phyloP scores from a whole-genome alignment of 768 basidiomycete species.

The Gymnopilus dilepis region DNA sequence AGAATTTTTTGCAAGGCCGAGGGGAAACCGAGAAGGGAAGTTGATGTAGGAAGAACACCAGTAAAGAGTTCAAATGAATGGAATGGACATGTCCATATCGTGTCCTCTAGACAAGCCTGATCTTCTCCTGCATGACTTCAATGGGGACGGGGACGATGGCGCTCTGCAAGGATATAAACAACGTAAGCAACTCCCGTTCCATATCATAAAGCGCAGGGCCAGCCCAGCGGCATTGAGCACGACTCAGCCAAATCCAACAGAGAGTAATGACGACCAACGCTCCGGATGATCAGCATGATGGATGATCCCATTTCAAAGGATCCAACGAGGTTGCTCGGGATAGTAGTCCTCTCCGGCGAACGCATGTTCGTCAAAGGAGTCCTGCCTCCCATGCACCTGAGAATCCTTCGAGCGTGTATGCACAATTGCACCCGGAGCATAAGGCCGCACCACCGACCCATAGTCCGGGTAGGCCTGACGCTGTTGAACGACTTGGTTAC shows the following conservation, averaged over 20 bases:
- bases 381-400: conserved; percentile 12
- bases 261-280: not conserved
- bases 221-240: conserved; percentile 6
- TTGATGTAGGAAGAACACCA: not conserved
- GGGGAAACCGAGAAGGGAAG: not conserved
- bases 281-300: not conserved
- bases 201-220: conserved; percentile 3
- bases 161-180: conserved; percentile 28
- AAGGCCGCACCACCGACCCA: conserved; percentile 38
- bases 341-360: conserved; percentile 31
- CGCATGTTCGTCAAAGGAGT: conserved; percentile 22
- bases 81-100: not conserved
- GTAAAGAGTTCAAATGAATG: conserved; percentile 4
- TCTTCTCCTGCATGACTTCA: conserved; percentile 30
- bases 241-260: conserved; percentile 18
- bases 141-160: conserved; percentile 25
- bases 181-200: conserved; percentile 14
- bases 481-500: conserved; percentile 44
- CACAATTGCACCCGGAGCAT: conserved; percentile 13
- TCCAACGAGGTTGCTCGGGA: conserved; percentile 43
- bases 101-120: conserved; percentile 30
- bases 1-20: not conserved
- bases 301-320: conserved; percentile 30
- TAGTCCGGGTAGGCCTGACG: conserved; percentile 32
- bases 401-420: conserved; percentile 7